Percentiles rank a stretch among this genome's conserved stretches.
These are phyloP conservation scores for Podaxis sp. DNA, from an alignment of 768 basidiomycete genomes.

Conservation along the genomic window DNA sequence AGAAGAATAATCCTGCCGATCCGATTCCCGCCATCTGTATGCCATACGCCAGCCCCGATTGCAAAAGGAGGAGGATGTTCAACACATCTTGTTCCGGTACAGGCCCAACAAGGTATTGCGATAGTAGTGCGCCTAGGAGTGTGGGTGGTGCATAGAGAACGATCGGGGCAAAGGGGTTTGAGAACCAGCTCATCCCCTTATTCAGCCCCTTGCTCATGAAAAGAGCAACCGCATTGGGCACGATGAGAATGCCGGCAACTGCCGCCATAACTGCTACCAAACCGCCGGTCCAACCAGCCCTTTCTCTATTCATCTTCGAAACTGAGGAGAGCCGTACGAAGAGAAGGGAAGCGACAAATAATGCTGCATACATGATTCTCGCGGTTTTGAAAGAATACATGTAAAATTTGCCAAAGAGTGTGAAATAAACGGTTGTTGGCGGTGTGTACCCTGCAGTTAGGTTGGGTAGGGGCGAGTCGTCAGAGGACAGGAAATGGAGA, in stretches of 20 bases:
- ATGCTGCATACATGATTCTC: conserved; percentile 54
- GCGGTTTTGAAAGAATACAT: conserved; percentile 76
- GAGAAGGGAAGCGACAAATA: conserved; percentile 45
- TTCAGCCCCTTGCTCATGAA: conserved; percentile 61
- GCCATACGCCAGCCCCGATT: conserved; percentile 50
- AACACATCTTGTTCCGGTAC: conserved; percentile 61
- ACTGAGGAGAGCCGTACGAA: conserved; percentile 39
- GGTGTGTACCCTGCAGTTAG: conserved; percentile 49
- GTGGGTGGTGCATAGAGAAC: conserved; percentile 75
- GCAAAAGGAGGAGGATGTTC: conserved; percentile 58
- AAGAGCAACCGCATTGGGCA: conserved; percentile 70
- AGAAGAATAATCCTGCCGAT: conserved; percentile 72
- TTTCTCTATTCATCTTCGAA: conserved; percentile 17
- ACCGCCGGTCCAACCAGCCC: conserved; percentile 39
- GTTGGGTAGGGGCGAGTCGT: conserved; percentile 64
- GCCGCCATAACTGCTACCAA: conserved; percentile 48
- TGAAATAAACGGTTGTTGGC: conserved; percentile 77
- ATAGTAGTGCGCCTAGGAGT: conserved; percentile 59
- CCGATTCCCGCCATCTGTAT: conserved; percentile 72
- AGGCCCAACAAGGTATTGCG: conserved; percentile 56
- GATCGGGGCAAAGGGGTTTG: conserved; percentile 61
- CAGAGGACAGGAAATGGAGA: conserved; percentile 67
- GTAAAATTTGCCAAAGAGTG: conserved; percentile 69
- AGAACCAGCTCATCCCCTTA: conserved; percentile 86
- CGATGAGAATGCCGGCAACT: conserved; percentile 54